Evolutionary conservation across 768 basidiomycete species (phyloP).

Genomic region (Phaffia australis): DNA sequence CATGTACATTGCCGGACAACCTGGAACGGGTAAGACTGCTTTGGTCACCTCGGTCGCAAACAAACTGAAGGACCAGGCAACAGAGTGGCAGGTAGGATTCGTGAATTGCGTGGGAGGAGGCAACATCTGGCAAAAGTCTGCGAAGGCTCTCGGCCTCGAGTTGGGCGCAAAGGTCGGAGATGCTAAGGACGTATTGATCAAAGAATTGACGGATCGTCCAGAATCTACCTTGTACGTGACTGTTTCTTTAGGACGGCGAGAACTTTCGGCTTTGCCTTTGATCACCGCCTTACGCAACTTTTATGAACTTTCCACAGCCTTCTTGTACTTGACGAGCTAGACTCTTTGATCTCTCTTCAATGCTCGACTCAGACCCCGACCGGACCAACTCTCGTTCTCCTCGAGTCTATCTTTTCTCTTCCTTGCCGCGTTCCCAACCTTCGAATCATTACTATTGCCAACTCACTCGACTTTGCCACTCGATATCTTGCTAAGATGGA

Average conservation of each 20-base stretch:
- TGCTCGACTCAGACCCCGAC: slow-evolving; percentile 29
- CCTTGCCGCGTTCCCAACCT: slow-evolving; percentile 30
- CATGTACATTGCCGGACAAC: slow-evolving; percentile 23
- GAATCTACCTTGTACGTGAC: slow-evolving; percentile 21
- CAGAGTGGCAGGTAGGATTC: slow-evolving; percentile 32
- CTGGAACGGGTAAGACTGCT: slow-evolving; percentile 33
- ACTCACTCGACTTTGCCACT: slow-evolving; percentile 39
- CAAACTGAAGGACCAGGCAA: slow-evolving; percentile 21
- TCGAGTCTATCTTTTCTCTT: slow-evolving; percentile 36
- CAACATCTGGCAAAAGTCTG: slow-evolving; percentile 35
- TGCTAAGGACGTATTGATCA: slow-evolving; percentile 24
- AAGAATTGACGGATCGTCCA: slow-evolving; percentile 13
- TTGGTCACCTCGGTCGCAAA: slow-evolving; percentile 33
- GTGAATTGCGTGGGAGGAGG: slow-evolving; percentile 37
- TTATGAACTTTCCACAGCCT: slow-evolving; percentile 27
- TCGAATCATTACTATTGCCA: slow-evolving; percentile 38
- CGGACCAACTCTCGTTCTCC: slow-evolving; percentile 29
- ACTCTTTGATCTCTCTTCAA: slow-evolving; percentile 35
- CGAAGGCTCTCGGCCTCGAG: slow-evolving; percentile 31
- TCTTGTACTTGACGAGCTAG: slow-evolving; percentile 39
- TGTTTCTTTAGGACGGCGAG: slow-evolving; percentile 7
- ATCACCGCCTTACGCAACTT: background rate
- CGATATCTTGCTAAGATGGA: slow-evolving; percentile 33
- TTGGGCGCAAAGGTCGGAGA: slow-evolving; percentile 24
- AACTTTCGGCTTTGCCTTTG: slow-evolving; percentile 3